phyloP scores from a whole-genome alignment of 495 filamentous ascomycete species.

The Penicillium tannophilum region DNA sequence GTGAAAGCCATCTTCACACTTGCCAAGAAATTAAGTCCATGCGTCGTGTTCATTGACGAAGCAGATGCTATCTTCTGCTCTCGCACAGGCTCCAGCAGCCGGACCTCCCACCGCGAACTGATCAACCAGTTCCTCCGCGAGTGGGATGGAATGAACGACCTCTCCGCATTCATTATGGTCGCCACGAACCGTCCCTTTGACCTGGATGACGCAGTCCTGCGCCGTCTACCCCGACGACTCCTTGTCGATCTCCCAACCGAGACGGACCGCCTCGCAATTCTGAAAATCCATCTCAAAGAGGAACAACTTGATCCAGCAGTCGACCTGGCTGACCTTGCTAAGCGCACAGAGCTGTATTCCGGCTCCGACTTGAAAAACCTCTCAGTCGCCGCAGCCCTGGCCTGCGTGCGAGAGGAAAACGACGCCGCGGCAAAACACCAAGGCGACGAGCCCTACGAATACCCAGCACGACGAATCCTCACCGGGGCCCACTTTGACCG shows the following conservation, averaged over 20 bases:
- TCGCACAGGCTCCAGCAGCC: constrained; percentile 58
- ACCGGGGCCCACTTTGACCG: constrained; percentile 73
- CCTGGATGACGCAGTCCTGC: constrained; percentile 90
- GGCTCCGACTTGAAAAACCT: constrained; percentile 97
- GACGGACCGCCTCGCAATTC: constrained; percentile 75
- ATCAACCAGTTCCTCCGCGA: constrained; percentile 98
- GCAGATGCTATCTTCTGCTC: constrained; percentile 88
- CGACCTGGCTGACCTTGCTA: constrained; percentile 68
- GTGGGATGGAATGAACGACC: constrained; percentile 91
- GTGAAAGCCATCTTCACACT: constrained; percentile 89
- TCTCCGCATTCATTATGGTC: constrained; percentile 95
- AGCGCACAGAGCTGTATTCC: constrained; percentile 86
- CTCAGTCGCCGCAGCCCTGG: constrained; percentile 85
- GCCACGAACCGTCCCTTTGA: constrained; percentile 97
- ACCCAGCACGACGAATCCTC: constrained; percentile 68
- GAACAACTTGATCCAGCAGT: constrained; percentile 72
- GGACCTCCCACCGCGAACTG: constrained; percentile 77
- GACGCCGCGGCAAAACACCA: constrained; percentile 58
- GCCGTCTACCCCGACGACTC: constrained; percentile 76
- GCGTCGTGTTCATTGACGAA: constrained; percentile 96
- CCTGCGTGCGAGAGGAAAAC: constrained; percentile 83
- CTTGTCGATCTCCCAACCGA: constrained; percentile 85
- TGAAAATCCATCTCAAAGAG: constrained; percentile 80
- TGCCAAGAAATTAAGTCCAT: constrained; percentile 89
- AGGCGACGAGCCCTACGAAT: constrained; percentile 53